Conservation (phyloP, 192 early-diverging fungal genomes). For the Podila epigama region DNA sequence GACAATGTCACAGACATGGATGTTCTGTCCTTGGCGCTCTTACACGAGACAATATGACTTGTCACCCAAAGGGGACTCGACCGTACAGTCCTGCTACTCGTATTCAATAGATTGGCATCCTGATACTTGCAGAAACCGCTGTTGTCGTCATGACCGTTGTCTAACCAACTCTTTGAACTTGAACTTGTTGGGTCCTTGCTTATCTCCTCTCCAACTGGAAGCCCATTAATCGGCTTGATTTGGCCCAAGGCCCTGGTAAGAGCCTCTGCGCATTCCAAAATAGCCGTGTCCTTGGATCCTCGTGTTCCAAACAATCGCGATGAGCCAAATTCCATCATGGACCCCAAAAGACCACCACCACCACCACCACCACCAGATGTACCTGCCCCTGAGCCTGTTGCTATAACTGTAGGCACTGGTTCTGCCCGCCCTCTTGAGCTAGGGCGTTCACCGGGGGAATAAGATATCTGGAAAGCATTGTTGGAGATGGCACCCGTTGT, state of each 20-base stretch:
- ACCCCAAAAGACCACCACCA: slow-evolving; percentile 23
- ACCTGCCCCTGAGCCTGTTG: too few species aligned
- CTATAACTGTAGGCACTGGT: background rate
- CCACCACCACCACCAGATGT: too few species aligned
- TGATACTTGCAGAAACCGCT: background rate
- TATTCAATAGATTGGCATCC: background rate
- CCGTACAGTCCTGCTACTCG: too few species aligned
- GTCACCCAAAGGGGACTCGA: slow-evolving; percentile 21
- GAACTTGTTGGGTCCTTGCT: too few species aligned
- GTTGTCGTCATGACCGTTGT: background rate
- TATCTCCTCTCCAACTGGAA: background rate
- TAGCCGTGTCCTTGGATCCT: slow-evolving; percentile 22
- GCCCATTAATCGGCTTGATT: background rate
- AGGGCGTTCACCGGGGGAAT: background rate
- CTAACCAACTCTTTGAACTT: background rate
- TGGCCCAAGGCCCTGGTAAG: slow-evolving; percentile 35
- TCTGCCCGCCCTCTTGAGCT: background rate
- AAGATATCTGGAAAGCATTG: background rate
- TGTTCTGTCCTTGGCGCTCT: slow-evolving; percentile 42
- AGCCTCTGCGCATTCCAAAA: slow-evolving; percentile 40
- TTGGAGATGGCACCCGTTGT: too few species aligned
- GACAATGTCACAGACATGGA: slow-evolving; percentile 40
- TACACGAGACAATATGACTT: slow-evolving; percentile 35
- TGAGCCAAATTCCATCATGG: slow-evolving; percentile 37
- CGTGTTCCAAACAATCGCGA: slow-evolving; percentile 20